Base-by-base conservation (phyloP, 1,284 basidiomycete species). In the Phlebopus sp. region DNA sequence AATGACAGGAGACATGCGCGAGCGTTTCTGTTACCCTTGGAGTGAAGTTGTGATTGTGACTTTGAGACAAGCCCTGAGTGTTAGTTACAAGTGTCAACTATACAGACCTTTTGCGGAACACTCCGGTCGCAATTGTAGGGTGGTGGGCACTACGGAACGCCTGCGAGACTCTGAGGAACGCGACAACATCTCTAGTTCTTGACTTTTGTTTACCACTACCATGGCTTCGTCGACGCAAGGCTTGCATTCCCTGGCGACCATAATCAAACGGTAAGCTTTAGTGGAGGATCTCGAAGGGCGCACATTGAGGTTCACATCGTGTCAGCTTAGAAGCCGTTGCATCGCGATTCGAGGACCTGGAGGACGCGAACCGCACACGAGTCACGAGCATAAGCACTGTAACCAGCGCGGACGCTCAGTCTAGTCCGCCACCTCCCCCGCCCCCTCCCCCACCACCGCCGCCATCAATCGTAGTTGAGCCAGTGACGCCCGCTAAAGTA, bases 331-430 rank as follows among this genome's bases (percentile, higher is more conserved):
- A 96, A 76, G 96, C 97, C 38, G 92, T 93, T 2, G 95, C 94
- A 7, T 93, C 92, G 43, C 84, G 96, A 45, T 82, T 99, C 23
- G 96, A 99, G 70, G 96, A 99, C 65, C 78, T 97, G 51, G 90
- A 67, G 23, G 64, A 61, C 30, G 32, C 49, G 87, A 45, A 68
- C 76, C 50, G 73, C 74, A 37, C 70, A 72, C 43, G 69, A 64
- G 59, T 53, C 57, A 51, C 45, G 21, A 59, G 57, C 37, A 51
- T 54, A 36, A 57, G 54, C 47, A 55, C 63, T 11, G 59, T 66
- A 53, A 59, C 57, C 48, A 59, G 63, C 42, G 56, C 62, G 5
- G 63, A 64, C 37, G 60, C 70, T 15, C 67, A 73, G 18, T 61
- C 72, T 44, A 63, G 69, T 1, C 67, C 79, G 2, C 67, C 74